phyloP scores from a whole-genome alignment of 2,329 filamentous ascomycete species.

The Apiospora rasikravindrae region DNA sequence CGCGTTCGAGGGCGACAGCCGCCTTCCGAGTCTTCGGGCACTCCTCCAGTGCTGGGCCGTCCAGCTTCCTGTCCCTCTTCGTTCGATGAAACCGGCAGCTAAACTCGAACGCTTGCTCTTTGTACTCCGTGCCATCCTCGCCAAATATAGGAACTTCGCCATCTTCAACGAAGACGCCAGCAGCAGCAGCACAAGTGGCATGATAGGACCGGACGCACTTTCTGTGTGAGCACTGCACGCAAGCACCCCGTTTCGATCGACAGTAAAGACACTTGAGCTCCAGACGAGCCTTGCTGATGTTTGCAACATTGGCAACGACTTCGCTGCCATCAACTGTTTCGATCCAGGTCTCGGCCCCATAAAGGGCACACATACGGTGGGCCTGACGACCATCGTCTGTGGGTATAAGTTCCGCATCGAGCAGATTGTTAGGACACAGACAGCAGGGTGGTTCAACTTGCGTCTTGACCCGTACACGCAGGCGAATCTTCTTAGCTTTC shows the following conservation, averaged over 20 bases:
- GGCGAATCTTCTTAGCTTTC: constrained; percentile 77
- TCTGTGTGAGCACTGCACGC: constrained; percentile 94
- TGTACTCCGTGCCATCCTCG: constrained; percentile 91
- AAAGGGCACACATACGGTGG: constrained; percentile 87
- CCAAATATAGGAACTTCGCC: constrained; percentile 85
- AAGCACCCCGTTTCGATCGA: constrained; percentile 91
- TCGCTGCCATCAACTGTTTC: constrained; percentile 74
- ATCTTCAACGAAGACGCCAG: constrained; percentile 89
- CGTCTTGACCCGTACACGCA: constrained; percentile 74
- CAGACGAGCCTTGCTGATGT: constrained; percentile 83
- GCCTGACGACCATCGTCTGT: constrained; percentile 89
- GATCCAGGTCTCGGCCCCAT: constrained; percentile 91
- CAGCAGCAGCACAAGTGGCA: constrained; percentile 89
- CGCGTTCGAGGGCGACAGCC: constrained; percentile 70
- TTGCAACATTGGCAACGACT: constrained; percentile 76
- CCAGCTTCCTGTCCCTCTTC: constrained; percentile 79
- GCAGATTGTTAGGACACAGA: constrained; percentile 89
- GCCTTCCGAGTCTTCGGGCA: constrained; percentile 71
- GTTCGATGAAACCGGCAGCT: constrained; percentile 92
- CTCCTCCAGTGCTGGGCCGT: constrained; percentile 71
- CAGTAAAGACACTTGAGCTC: constrained; percentile 96
- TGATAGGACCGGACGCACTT: constrained; percentile 95
- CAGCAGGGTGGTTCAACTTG: constrained; percentile 82
- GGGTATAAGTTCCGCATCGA: constrained; percentile 78
- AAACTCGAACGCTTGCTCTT: constrained; percentile 89